Percentiles rank a stretch among this genome's conserved stretches.
phyloP scores from a whole-genome alignment of 768 basidiomycete species.

The Candolleomyces eurysporus region DNA sequence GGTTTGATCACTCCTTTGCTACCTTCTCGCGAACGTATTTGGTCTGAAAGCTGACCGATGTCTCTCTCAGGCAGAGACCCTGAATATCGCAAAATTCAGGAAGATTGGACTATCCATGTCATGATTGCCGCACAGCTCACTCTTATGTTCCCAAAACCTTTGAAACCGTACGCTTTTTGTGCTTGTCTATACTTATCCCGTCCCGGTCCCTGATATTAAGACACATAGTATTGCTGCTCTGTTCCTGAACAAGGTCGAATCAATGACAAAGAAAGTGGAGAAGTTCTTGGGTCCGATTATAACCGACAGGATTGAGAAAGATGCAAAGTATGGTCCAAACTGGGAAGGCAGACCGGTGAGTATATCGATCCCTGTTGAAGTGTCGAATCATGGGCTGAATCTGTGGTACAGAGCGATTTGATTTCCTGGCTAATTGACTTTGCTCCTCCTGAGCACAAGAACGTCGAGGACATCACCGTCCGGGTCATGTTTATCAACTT shows the following conservation, averaged over 20 bases:
- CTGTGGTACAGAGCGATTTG: conserved; percentile 34
- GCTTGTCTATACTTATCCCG: neutral
- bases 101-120: conserved; percentile 33
- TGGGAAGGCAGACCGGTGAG: conserved; percentile 11
- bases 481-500: conserved; percentile 36
- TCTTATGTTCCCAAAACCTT: conserved; percentile 33
- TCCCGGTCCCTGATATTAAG: neutral
- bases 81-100: conserved; percentile 34
- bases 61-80: conserved; percentile 33
- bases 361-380: too few relatives aligned
- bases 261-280: neutral
- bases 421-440: conserved; percentile 41
- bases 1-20: conserved; percentile 8
- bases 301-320: conserved; percentile 1
- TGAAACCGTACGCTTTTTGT: conserved; percentile 37
- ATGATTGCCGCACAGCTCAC: conserved; percentile 27
- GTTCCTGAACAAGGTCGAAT: neutral
- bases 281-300: conserved; percentile 15
- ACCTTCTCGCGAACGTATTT: neutral
- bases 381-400: too few relatives aligned
- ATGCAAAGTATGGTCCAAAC: conserved; percentile 7
- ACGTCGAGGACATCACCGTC: conserved; percentile 20
- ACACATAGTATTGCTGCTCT: neutral
- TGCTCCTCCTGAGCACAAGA: conserved; percentile 24
- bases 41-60: neutral